Conservation (phyloP, 176 grass and related monocot genomes). For the Musa itinerans region DNA sequence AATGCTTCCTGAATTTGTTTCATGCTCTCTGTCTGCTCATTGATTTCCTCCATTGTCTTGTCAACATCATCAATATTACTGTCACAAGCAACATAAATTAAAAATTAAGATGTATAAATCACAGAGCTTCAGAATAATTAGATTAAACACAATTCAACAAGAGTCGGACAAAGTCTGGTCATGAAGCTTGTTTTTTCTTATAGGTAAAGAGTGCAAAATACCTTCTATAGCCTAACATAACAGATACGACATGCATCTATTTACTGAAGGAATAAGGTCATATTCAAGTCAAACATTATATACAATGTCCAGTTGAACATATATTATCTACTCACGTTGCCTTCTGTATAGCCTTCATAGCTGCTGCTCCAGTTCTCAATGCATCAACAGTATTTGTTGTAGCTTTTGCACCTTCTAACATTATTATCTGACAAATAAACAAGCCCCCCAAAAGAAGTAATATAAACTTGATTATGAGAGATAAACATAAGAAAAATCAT, state of each 20-base stretch:
- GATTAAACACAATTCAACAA: no score
- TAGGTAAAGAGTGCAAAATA: no score
- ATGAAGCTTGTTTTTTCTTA: no score
- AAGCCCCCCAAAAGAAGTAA: neutral
- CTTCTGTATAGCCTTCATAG: constrained; percentile 96
- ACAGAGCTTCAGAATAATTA: no score
- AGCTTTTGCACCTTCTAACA: constrained; percentile 96
- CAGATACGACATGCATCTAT: no score
- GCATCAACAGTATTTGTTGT: constrained; percentile 96
- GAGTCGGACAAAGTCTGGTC: no score
- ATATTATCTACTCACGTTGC: constrained; percentile 52
- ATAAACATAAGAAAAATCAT: neutral
- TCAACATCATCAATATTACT: constrained; percentile 97
- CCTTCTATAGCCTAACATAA: no score
- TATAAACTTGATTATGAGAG: neutral
- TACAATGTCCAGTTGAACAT: constrained; percentile 16
- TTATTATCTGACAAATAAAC: constrained; percentile 65
- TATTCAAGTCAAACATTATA: neutral
- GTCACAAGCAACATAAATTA: constrained; percentile 13
- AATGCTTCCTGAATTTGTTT: constrained; percentile 87
- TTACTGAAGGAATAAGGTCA: neutral
- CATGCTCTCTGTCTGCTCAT: constrained; percentile 95
- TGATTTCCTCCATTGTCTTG: constrained; percentile 98
- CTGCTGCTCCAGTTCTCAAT: constrained; percentile 81
- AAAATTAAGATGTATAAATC: no score